These are phyloP conservation scores for Bipolaris zeicola DNA, from an alignment of 2,329 filamentous ascomycete species.

Conservation along the genomic window DNA sequence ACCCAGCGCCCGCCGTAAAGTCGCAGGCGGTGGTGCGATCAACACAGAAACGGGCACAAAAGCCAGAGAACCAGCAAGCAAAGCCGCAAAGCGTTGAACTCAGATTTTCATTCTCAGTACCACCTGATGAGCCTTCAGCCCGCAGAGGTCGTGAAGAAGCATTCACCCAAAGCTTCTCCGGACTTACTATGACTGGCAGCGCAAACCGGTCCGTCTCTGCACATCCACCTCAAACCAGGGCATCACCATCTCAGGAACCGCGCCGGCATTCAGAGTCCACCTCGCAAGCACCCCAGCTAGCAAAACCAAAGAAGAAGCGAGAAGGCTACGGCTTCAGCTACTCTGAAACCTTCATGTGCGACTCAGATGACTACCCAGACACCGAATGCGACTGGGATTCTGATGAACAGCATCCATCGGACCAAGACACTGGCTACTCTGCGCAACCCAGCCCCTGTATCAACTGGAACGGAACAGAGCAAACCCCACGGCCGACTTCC, in stretches of 20 bases:
- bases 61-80: background rate
- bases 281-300: conserved; percentile 9
- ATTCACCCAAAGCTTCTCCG: conserved; percentile 14
- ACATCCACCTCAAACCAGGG: background rate
- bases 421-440: background rate
- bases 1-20: background rate
- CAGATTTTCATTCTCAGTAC: conserved; percentile 23
- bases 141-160: background rate
- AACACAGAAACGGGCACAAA: background rate
- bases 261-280: background rate
- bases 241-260: conserved; percentile 1
- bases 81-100: conserved; percentile 16
- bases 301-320: conserved; percentile 24
- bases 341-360: conserved; percentile 25
- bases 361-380: conserved; percentile 33
- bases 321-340: conserved; percentile 37
- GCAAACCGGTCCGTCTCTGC: background rate
- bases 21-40: background rate
- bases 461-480: background rate
- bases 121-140: background rate
- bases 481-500: background rate
- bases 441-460: background rate
- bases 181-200: conserved; percentile 2
- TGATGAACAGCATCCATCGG: conserved; percentile 2
- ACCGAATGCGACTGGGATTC: conserved; percentile 24